A percentile compares a stretch with the other conserved stretches of the same genome.
These are phyloP conservation scores for Mucor ambiguus DNA, from an alignment of 371 early-diverging fungal species.

Conservation along the genomic window DNA sequence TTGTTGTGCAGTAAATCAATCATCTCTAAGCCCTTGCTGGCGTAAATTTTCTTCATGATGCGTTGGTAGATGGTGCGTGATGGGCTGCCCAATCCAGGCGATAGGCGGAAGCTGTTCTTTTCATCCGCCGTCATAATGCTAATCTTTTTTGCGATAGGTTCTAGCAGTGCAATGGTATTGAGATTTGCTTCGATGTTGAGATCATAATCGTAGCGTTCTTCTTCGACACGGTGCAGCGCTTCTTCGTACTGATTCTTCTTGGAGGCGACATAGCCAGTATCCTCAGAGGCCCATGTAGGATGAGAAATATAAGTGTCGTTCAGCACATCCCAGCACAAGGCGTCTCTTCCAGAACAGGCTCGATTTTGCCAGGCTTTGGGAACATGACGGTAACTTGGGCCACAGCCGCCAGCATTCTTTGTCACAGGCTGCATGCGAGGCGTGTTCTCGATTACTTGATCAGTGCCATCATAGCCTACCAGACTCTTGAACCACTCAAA, in stretches of 20 bases:
- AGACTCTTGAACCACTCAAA: conserved; percentile 94
- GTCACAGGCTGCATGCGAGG: conserved; percentile 41
- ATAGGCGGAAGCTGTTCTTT: conserved; percentile 68
- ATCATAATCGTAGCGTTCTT: conserved; percentile 99
- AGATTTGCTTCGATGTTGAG: conserved; percentile 95
- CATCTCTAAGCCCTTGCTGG: conserved; percentile 85
- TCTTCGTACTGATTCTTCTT: conserved; percentile 98
- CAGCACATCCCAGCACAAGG: conserved; percentile 90
- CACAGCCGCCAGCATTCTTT: conserved; percentile 41
- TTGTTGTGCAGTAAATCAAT: conserved; percentile 92
- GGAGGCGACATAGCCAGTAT: conserved; percentile 89
- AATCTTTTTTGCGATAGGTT: conserved; percentile 81
- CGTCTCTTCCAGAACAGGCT: conserved; percentile 90
- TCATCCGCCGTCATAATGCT: conserved; percentile 85
- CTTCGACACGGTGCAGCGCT: conserved; percentile 94
- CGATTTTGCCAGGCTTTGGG: conserved; percentile 49
- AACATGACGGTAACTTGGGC: conserved; percentile 68
- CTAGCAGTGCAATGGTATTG: conserved; percentile 88
- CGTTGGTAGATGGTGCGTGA: conserved; percentile 88
- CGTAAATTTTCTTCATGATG: conserved; percentile 92
- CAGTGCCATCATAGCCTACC: conserved; percentile 84
- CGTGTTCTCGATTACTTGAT: conserved; percentile 38
- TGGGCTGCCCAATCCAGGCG: conserved; percentile 78
- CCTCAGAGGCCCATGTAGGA: conserved; percentile 96
- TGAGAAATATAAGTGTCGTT: conserved; percentile 96